Evolutionary conservation across 768 basidiomycete species (phyloP), one percentile per base, ranked within the genome.

Genomic region (Trametes punicea): DNA sequence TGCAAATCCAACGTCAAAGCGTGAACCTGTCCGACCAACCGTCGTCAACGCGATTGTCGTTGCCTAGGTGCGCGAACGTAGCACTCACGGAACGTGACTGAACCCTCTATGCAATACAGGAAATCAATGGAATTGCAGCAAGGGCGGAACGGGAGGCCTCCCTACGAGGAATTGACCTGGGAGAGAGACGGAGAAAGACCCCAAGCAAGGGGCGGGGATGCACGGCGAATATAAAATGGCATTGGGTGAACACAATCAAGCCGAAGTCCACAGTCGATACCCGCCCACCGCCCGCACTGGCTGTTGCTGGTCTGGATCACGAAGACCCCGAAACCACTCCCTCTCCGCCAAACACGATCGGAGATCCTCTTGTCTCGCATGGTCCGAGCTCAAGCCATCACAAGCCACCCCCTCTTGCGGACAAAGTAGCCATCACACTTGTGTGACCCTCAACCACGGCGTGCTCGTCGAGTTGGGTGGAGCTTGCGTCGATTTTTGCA

Each of bases 161-260:
- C 46, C 20, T 42, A 11, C 26, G 18, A 44, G 48, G 56, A 46
- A 34, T 25, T 9, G 48, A 42, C 30, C 36, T 41, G 18, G 42
- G 56, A 46, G 44, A 39, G 42, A 30, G 44, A 40, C 38, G 56
- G 56, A 51, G 56, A 21, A 46, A 34, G 29, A 31, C 21, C 55
- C 50, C 48, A 31, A 42, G 49, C n/a, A n/a, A n/a, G 21, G 42
- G 48, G 9, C 34, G 31, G 47, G 47, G 46, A 56, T 38, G 41
- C 30, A 26, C 9, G 26, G 52, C 33, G 20, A 36, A 51, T 57
- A 57, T 57, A 56, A 56, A 48, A 45, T 39, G 48, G 40, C 29
- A 44, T 46, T 23, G 29, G 51, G n/a, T 26, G 56, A 57, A 51
- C 42, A 18, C 40, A 49, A 57, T 57, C 56, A 57, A n/a, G 16